These are phyloP conservation scores for Poronia punctata DNA, from an alignment of 495 filamentous ascomycete species.

Conservation along the genomic window DNA sequence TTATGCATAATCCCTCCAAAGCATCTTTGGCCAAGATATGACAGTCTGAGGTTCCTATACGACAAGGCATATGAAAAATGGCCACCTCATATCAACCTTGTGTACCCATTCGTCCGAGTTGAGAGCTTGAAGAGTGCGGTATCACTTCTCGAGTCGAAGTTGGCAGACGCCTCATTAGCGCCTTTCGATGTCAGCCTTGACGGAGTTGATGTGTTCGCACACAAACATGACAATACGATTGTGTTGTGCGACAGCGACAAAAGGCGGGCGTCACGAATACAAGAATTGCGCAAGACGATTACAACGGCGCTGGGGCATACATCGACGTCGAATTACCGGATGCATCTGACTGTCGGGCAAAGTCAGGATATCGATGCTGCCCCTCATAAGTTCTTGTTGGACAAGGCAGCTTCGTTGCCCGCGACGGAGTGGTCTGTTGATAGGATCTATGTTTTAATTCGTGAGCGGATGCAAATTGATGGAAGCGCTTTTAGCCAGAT, in stretches of 20 bases:
- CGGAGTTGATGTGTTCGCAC: conserved; percentile 32
- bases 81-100: conserved; percentile 54
- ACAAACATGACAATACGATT: conserved; percentile 38
- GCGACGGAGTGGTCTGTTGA: conserved; percentile 34
- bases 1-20: conserved; percentile 44
- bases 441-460: conserved; percentile 39
- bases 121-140: conserved; percentile 24
- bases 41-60: conserved; percentile 45
- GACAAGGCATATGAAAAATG: conserved; percentile 50
- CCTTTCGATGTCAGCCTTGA: conserved; percentile 22
- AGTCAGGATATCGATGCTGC: conserved; percentile 29
- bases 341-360: conserved; percentile 52
- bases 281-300: conserved; percentile 13
- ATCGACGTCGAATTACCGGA: conserved; percentile 13
- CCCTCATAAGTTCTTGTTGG: conserved; percentile 34
- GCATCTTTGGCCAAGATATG: conserved; percentile 31
- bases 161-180: neutral
- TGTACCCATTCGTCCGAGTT: conserved; percentile 50
- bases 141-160: conserved; percentile 2
- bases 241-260: conserved; percentile 27
- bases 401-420: conserved; percentile 37
- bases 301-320: conserved; percentile 18
- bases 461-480: conserved; percentile 27
- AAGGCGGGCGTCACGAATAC: conserved; percentile 2
- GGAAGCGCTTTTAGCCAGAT: conserved; percentile 22